Base-by-base conservation (phyloP, 768 basidiomycete genomes). In the Jaapia argillacea region DNA sequence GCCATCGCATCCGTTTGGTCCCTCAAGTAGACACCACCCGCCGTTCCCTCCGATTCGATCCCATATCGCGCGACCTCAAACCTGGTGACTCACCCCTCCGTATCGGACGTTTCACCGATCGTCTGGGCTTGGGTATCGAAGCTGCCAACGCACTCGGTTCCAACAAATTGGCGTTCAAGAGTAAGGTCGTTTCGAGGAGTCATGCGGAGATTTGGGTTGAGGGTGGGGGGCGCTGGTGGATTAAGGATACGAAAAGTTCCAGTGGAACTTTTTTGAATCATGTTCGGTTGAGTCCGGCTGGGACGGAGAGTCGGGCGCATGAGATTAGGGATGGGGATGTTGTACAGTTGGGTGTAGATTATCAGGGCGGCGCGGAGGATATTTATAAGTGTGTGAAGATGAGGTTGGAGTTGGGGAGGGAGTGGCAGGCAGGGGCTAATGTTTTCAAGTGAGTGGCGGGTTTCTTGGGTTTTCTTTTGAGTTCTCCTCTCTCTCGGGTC, bases 301-400 rank as follows among this genome's bases (percentile, higher is more conserved):
- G 84, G 39, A 73, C 77, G 5, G 93, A 94, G 58, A 85, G 81
- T 4, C 67, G 79, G 28, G 76, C 89, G 1, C 81, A 72, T 47
- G 76, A 75, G 48, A 69, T 97, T 53, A 89, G 85, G 63, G 93
- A 97, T 48, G 94, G 94, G 1, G 93, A 97, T 64, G 74, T 97
- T 23, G 64, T 98, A 16, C 94, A 97, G 63, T 78, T 97, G 1
- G 93, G 94, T 2, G 90, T 98, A 22, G 93, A 98, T 59, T 99
- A 96, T 63, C 93, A 97, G 61, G 94, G 94, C 4, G 94, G 94
- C 0, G 79, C 87, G 5, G 92, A 97, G 67, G 93, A 97, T 61
- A 91, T 94, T 42, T 97, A 94, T 63, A 85, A 96, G 66, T 89
- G 86, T 46, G 89, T 98, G 46, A 97, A 94, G 75, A 96, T 99